These are phyloP conservation scores for Glycine latifolia DNA, from an alignment of 306 rosid genomes.

Conservation along the genomic window DNA sequence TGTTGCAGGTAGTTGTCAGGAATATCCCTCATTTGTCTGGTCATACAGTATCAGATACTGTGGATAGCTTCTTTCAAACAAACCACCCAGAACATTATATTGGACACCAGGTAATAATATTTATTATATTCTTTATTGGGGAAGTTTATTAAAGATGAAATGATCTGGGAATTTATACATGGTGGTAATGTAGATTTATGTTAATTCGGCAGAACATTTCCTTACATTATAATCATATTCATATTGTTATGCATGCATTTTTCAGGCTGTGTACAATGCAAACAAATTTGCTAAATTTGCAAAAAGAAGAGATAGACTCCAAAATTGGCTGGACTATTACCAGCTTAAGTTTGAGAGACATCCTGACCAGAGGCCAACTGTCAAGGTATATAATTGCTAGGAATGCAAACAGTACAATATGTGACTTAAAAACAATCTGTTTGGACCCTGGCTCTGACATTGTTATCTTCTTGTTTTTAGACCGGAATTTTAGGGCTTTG, in stretches of 20 bases:
- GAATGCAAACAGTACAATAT: constrained; percentile 32
- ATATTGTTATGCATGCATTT: constrained; percentile 34
- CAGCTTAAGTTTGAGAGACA: constrained; percentile 87
- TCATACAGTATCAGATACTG: constrained; percentile 64
- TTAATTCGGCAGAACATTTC: neutral
- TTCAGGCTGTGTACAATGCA: constrained; percentile 93
- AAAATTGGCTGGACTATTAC: constrained; percentile 93
- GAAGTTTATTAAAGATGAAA: constrained; percentile 22
- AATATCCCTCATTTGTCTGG: constrained; percentile 75
- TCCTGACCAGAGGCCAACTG: constrained; percentile 74
- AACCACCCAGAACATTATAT: constrained; percentile 89
- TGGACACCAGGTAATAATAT: constrained; percentile 84
- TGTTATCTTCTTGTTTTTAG: constrained; percentile 55
- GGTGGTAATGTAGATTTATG: constrained; percentile 7
- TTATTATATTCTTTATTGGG: neutral
- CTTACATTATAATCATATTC: constrained; percentile 22
- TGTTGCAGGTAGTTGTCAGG: constrained; percentile 87
- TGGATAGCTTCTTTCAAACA: constrained; percentile 80
- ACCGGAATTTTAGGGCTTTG: constrained; percentile 72
- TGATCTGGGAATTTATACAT: neutral
- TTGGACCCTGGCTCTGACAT: constrained; percentile 30
- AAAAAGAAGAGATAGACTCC: constrained; percentile 75
- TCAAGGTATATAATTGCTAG: constrained; percentile 58
- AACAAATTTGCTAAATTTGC: constrained; percentile 80
- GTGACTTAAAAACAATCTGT: neutral